A percentile compares a stretch with the other conserved stretches of the same genome.
Conservation (phyloP, 192 early-diverging fungal genomes). For the Neocallimastix lanati region DNA sequence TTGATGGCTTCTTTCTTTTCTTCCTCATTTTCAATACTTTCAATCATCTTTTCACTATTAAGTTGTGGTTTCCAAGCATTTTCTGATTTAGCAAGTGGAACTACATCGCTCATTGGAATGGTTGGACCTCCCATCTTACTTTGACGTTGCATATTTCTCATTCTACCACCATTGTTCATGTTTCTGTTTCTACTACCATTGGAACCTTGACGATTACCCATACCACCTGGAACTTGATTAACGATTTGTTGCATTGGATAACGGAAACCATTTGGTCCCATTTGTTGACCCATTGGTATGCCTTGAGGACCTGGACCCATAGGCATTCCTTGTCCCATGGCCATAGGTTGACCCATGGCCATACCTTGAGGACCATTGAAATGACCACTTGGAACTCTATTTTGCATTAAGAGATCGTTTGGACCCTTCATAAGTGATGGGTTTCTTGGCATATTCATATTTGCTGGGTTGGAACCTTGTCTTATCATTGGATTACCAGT, state of each 20-base stretch:
- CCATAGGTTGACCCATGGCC: neutral
- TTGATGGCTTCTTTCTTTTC: slow-evolving; percentile 9
- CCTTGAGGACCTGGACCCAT: neutral
- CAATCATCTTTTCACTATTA: neutral
- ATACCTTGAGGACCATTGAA: neutral
- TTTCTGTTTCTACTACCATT: neutral
- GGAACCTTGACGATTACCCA: neutral
- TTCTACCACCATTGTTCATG: neutral
- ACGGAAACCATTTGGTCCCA: neutral
- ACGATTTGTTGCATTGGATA: neutral
- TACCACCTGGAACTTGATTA: neutral
- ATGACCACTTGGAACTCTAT: neutral
- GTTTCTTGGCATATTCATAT: neutral
- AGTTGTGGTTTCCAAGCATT: slow-evolving; percentile 46
- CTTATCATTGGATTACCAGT: neutral
- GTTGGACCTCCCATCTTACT: neutral
- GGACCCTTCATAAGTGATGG: neutral
- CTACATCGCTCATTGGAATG: slow-evolving; percentile 16
- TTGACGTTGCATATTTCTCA: neutral
- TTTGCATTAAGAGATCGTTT: neutral
- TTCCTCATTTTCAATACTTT: neutral
- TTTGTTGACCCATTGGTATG: neutral
- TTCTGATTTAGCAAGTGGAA: slow-evolving; percentile 60
- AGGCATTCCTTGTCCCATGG: neutral
- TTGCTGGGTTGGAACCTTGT: neutral